These are phyloP conservation scores for Ophioceras dolichostomum DNA, from an alignment of 2,329 filamentous ascomycete species.

Conservation along the genomic window DNA sequence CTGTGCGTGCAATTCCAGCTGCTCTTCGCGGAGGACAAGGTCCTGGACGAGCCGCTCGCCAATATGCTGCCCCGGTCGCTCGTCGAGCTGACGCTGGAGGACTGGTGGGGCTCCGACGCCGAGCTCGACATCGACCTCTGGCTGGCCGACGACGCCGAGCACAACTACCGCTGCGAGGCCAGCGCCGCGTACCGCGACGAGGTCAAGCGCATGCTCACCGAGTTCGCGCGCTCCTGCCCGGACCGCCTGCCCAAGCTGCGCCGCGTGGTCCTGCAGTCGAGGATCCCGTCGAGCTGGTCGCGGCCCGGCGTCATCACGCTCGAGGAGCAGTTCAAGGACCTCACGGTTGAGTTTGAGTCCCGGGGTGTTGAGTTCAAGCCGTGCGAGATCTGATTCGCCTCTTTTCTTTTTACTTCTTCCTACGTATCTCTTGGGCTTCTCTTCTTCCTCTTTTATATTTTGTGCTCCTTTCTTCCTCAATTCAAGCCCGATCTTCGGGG, in stretches of 20 bases:
- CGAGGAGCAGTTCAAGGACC: not conserved
- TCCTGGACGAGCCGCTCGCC: conserved; percentile 7
- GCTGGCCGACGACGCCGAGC: not conserved
- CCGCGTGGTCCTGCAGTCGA: not conserved
- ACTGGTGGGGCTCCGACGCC: conserved; percentile 14
- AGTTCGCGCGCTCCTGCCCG: not conserved
- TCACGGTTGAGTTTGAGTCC: not conserved
- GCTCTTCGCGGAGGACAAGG: conserved; percentile 5
- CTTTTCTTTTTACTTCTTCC: no score
- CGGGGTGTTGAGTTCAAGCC: not conserved
- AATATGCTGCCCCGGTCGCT: conserved; percentile 13
- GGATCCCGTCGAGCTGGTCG: not conserved
- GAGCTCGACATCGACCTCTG: not conserved
- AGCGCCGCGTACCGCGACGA: not conserved
- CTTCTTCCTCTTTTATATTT: no score
- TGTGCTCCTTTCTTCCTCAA: no score
- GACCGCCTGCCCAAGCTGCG: not conserved
- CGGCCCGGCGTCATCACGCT: not conserved
- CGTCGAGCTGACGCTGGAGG: conserved; percentile 13
- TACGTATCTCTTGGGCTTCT: no score
- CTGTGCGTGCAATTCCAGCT: conserved; percentile 13
- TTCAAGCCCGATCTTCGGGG: no score
- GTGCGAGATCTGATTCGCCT: not conserved
- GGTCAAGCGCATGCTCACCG: not conserved
- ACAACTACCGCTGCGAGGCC: not conserved